A percentile compares a stretch with the other conserved stretches of the same genome.
phyloP scores from a whole-genome alignment of 106 monocot species.

The Ottelia alismoides region DNA sequence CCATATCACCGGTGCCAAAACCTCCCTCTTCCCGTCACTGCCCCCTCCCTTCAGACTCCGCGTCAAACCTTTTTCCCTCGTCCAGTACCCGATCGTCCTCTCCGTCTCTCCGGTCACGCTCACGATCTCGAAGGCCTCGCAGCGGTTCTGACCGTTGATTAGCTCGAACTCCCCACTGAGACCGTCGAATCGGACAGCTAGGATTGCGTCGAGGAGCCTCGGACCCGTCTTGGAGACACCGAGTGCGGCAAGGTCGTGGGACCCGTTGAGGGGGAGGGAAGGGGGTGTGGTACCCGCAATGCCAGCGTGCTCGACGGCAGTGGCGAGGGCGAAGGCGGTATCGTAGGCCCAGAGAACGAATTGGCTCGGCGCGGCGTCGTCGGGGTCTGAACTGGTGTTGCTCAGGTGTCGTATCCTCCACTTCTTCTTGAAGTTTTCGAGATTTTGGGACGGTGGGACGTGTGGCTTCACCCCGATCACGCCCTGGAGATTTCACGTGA shows the following conservation, averaged over 20 bases:
- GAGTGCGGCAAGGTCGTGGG: too few species aligned
- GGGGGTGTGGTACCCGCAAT: too few species aligned
- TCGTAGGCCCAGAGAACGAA: conserved; percentile 70
- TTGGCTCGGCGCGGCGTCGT: conserved; percentile 25
- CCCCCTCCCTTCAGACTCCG: not conserved
- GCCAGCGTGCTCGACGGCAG: conserved; percentile 30
- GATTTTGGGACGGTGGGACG: conserved; percentile 9
- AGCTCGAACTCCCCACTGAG: conserved; percentile 33
- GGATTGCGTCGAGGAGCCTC: conserved; percentile 5
- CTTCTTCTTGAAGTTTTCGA: conserved; percentile 24
- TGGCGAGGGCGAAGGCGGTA: conserved; percentile 37
- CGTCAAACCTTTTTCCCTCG: conserved; percentile 11
- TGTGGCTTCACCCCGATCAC: conserved; percentile 49
- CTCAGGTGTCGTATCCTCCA: conserved; percentile 21
- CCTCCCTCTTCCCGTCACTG: not conserved
- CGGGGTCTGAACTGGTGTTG: conserved; percentile 6
- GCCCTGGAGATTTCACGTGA: too few species aligned
- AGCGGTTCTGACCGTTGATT: conserved; percentile 24
- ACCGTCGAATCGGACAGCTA: conserved; percentile 21
- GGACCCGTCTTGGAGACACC: conserved; percentile 23
- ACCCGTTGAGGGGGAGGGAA: too few species aligned
- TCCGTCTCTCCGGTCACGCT: conserved; percentile 16
- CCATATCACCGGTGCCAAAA: conserved; percentile 14
- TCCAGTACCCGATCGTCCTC: conserved; percentile 41
- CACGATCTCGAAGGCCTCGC: conserved; percentile 26